Conservation (phyloP, 2,329 filamentous ascomycete species). For the Xylaria digitata region DNA sequence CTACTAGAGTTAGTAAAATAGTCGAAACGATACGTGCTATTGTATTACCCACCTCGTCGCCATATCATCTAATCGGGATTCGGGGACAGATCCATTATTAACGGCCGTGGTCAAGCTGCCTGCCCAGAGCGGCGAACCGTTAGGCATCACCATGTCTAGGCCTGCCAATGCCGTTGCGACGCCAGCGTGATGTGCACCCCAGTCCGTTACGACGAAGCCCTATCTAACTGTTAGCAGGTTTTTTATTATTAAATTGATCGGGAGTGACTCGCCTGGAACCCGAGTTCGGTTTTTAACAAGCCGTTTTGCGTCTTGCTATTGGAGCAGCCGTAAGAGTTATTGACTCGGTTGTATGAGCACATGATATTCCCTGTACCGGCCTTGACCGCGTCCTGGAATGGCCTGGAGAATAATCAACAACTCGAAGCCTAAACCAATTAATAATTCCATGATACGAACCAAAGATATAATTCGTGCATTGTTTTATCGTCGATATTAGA, state of each 20-base stretch:
- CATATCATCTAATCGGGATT: conserved; percentile 71
- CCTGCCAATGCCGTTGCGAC: conserved; percentile 72
- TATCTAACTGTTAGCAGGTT: conserved; percentile 46
- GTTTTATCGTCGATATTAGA: conserved; percentile 71
- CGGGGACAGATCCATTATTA: conserved; percentile 67
- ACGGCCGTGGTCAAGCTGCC: conserved; percentile 69
- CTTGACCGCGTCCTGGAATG: conserved; percentile 74
- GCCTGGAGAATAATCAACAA: conserved; percentile 55
- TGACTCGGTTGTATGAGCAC: conserved; percentile 77
- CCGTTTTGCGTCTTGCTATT: conserved; percentile 76
- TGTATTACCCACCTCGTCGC: conserved; percentile 53
- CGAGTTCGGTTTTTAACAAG: conserved; percentile 71
- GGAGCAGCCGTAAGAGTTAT: conserved; percentile 77
- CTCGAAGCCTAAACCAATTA: background rate
- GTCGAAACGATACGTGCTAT: background rate
- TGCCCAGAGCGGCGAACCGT: conserved; percentile 55
- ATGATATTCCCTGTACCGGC: conserved; percentile 69
- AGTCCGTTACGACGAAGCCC: conserved; percentile 76
- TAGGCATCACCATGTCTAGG: conserved; percentile 78
- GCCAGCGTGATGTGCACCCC: conserved; percentile 73
- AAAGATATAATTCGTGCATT: conserved; percentile 72
- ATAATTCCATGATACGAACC: conserved; percentile 55
- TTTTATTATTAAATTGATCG: conserved; percentile 47
- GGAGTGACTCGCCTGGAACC: conserved; percentile 59
- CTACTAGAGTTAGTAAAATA: conserved; percentile 42